Evolutionary conservation across 139 green algal species (phyloP), one percentile per base, ranked within the genome.

Genomic region (Picochlorum sp.): DNA sequence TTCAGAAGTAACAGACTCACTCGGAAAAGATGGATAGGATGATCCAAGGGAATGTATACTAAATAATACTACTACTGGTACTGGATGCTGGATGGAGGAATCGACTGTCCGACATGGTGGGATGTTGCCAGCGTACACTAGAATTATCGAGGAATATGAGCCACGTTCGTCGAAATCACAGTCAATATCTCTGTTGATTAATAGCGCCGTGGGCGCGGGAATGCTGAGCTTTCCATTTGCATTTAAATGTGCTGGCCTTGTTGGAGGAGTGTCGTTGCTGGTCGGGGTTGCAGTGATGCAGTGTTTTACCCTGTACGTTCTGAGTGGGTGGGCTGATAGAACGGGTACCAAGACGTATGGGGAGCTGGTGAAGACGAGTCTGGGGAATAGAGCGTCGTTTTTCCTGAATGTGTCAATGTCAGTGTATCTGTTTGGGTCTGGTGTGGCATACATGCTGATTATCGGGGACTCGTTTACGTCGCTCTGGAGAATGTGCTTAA

Each of bases 171-270:
- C n/a, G n/a, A 28, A 5, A 43, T 28, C n/a, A 13, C 52, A 59
- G 24, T n/a, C 52, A 7, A 30, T 50, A 30, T 59, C 24, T 30
- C 24, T 59, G 18, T 24, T 59, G 6, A 43, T 59, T 43, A 59
- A 59, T 45, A 30, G 20, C 7, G 78, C 72, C 0, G 79, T 90
- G 1, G 82, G 82, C 3, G 83, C 81, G 3, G 83, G 83, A 0
- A 79, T 90, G 30, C 64, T 90, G 35, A 79, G 72, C 0, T 55
- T 90, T n/a, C 83, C 83, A 1, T 88, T 78, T 51, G 82, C 82
- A 1, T 90, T 90, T 37, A 55, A 61, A 1, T 72, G 67, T 3
- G 75, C 78, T 40, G 83, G 83, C 20, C 55, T 76, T n/a, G 32
- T 78, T 0, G 79, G 77, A 12, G 79, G 83, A 24, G 32, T 87